Evolutionary conservation across 1,284 basidiomycete genomes (phyloP).

Genomic region (Puccinia novopanici): DNA sequence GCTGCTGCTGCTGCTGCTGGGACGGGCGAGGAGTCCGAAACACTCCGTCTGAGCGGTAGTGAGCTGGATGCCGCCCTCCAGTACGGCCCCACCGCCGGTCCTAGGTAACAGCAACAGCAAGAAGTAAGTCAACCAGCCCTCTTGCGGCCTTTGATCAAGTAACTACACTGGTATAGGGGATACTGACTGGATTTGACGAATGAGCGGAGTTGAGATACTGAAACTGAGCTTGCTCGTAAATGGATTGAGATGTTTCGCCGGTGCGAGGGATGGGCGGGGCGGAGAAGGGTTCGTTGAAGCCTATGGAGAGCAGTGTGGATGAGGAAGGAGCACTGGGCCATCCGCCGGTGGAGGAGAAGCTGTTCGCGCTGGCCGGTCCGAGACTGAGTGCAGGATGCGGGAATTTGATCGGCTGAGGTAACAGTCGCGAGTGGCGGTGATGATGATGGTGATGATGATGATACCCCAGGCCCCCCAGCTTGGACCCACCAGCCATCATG

Average conservation of each 20-base stretch:
- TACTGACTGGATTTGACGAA: constrained; percentile 20
- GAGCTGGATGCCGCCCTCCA: constrained; percentile 56
- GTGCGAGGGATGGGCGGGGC: constrained; percentile 22
- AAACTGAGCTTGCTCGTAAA: constrained; percentile 43
- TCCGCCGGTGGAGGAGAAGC: not conserved
- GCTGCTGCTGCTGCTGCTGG: not conserved
- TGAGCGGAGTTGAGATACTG: constrained; percentile 28
- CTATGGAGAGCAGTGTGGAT: not conserved
- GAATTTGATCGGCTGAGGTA: constrained; percentile 38
- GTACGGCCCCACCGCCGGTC: constrained; percentile 57
- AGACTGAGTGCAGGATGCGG: constrained; percentile 14
- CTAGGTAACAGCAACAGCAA: not conserved
- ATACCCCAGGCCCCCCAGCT: not conserved
- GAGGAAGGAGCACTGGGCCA: constrained; percentile 28
- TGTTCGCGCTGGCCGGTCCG: not conserved
- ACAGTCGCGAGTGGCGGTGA: constrained; percentile 9
- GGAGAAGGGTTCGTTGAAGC: constrained; percentile 32
- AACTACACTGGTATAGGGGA: too few species aligned
- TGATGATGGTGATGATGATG: constrained; percentile 14
- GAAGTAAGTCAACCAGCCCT: not conserved
- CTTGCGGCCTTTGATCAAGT: not conserved
- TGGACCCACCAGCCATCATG: not conserved
- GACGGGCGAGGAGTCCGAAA: not conserved
- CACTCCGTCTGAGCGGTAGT: constrained; percentile 53
- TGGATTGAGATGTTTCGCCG: not conserved